Evolutionary conservation across 1,284 basidiomycete species (phyloP).

Genomic region (Pholiota adiposa): DNA sequence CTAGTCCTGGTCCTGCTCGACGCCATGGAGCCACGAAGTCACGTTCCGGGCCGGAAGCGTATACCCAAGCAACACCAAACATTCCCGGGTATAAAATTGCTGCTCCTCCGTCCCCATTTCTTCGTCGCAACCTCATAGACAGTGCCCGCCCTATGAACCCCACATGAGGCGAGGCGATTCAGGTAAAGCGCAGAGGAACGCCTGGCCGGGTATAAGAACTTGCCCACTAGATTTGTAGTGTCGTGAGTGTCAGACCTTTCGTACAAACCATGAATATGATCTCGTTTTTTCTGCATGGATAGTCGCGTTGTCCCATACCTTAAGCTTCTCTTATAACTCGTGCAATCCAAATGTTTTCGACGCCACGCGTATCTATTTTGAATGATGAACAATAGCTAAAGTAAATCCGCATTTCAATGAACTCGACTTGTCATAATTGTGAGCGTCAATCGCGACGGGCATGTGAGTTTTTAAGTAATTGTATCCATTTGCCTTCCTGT

Average conservation of each 20-base stretch:
- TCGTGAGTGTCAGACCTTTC: constrained; percentile 76
- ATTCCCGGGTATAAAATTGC: constrained; percentile 10
- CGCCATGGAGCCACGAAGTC: not conserved
- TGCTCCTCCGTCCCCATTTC: constrained; percentile 15
- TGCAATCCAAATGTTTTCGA: no score
- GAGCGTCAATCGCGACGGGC: no score
- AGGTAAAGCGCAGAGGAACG: constrained; percentile 67
- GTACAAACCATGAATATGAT: constrained; percentile 44
- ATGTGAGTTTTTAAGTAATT: no score
- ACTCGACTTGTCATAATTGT: no score
- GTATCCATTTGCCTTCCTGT: no score
- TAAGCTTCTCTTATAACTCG: no score
- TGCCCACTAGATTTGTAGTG: constrained; percentile 54
- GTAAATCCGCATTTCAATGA: no score
- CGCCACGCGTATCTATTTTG: no score
- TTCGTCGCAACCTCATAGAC: constrained; percentile 71
- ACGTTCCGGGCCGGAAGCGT: not conserved
- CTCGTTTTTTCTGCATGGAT: no score
- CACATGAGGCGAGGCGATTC: constrained; percentile 71
- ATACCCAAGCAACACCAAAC: constrained; percentile 22
- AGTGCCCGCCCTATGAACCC: constrained; percentile 64
- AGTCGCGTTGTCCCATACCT: no score
- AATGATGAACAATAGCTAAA: no score
- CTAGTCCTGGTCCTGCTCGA: not conserved
- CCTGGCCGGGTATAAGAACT: constrained; percentile 65